phyloP scores from a whole-genome alignment of 129 eudicot genomes.

The Deinandra increscens region DNA sequence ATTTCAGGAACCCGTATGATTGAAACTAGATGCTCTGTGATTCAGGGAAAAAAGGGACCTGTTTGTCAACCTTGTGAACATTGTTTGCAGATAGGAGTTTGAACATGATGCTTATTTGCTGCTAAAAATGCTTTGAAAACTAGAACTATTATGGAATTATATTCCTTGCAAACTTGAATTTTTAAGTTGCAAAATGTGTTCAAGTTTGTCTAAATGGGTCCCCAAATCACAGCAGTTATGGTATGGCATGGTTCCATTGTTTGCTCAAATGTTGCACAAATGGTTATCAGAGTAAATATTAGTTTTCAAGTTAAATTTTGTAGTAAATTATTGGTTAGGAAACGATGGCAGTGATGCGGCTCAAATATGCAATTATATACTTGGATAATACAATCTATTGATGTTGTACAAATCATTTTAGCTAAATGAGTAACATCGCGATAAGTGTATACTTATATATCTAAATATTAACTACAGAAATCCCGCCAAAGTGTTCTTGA shows the following conservation, averaged over 20 bases:
- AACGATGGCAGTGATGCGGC: background rate
- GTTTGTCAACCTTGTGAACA: no score
- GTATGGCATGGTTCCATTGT: no score
- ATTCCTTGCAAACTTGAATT: no score
- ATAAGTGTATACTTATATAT: constrained; percentile 5
- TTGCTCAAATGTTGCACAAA: no score
- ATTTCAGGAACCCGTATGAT: constrained; percentile 80
- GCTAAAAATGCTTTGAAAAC: background rate
- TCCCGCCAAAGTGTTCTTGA: constrained; percentile 41
- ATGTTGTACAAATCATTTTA: background rate
- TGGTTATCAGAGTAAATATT: no score
- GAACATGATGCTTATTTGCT: constrained; percentile 3
- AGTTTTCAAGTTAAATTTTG: no score
- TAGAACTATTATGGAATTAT: background rate
- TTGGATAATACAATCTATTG: background rate
- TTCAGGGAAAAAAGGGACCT: no score
- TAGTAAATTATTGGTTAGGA: background rate
- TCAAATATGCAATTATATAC: background rate
- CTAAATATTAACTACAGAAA: constrained; percentile 34
- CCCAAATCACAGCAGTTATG: no score
- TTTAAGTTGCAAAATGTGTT: no score
- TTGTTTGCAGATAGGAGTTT: constrained; percentile 6
- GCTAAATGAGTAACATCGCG: background rate
- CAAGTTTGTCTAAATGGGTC: no score
- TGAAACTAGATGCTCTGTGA: constrained; percentile 21